A percentile compares a stretch with the other conserved stretches of the same genome.
Evolutionary conservation across 2,329 filamentous ascomycete genomes (phyloP).

Genomic region (Aspergillus neotritici): DNA sequence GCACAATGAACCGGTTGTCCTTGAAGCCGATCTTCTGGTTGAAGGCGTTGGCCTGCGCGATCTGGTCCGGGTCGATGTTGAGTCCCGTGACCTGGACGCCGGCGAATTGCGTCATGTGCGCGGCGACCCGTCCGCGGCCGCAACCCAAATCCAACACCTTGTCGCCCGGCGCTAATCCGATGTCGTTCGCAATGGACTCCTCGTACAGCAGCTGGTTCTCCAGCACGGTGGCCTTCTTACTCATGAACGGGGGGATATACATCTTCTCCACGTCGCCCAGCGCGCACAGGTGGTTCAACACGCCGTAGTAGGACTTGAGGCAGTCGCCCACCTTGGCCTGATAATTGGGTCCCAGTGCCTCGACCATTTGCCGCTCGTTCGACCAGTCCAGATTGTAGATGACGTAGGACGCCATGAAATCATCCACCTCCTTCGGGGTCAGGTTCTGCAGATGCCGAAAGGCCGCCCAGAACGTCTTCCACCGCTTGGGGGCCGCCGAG

Average conservation of each 20-base stretch:
- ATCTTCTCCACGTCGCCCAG: conserved; percentile 55
- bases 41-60: conserved; percentile 44
- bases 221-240: conserved; percentile 44
- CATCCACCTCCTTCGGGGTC: conserved; percentile 48
- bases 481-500: conserved; percentile 44
- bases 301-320: conserved; percentile 49
- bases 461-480: conserved; percentile 47
- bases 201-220: conserved; percentile 53
- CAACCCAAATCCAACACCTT: conserved; percentile 50
- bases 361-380: conserved; percentile 46
- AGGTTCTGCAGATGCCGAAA: conserved; percentile 49
- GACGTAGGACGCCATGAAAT: conserved; percentile 53
- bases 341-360: conserved; percentile 46
- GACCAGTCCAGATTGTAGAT: conserved; percentile 55
- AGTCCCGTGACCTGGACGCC: conserved; percentile 48
- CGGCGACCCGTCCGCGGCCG: conserved; percentile 50
- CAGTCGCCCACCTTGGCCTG: conserved; percentile 48
- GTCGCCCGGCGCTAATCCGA: conserved; percentile 43
- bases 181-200: conserved; percentile 45
- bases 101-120: conserved; percentile 48
- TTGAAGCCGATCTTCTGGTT: conserved; percentile 41
- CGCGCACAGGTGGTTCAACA: conserved; percentile 52
- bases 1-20: conserved; percentile 44
- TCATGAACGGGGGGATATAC: conserved; percentile 53
- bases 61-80: conserved; percentile 52